A percentile compares a stretch with the other conserved stretches of the same genome.
Conservation (phyloP, 1,284 basidiomycete genomes). For the Fomitopsis betulina region DNA sequence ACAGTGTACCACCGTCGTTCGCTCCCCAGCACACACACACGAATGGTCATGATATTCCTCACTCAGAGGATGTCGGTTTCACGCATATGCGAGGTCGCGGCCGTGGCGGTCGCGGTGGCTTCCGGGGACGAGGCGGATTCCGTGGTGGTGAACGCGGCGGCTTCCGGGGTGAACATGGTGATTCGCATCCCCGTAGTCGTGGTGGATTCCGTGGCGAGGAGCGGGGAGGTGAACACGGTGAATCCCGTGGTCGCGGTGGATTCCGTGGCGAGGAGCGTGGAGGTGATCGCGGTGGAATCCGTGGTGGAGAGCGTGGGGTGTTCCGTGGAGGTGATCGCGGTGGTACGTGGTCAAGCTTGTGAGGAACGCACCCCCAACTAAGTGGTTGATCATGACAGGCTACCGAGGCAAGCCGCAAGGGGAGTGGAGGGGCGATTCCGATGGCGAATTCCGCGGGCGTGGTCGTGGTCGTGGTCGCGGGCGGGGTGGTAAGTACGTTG, state of each 20-base stretch:
- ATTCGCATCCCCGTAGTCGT: no score
- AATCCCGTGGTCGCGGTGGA: slow-evolving; percentile 18
- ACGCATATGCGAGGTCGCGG: slow-evolving; percentile 37
- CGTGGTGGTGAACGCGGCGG: slow-evolving; percentile 33
- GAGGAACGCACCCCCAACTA: neutral
- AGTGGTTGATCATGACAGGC: slow-evolving; percentile 19
- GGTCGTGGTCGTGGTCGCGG: slow-evolving; percentile 37
- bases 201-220: slow-evolving; percentile 29
- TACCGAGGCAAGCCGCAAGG: slow-evolving; percentile 32
- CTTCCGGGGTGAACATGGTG: no score
- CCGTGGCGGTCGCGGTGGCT: slow-evolving; percentile 20
- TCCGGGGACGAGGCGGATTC: slow-evolving; percentile 30
- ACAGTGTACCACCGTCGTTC: slow-evolving; percentile 15
- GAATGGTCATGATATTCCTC: slow-evolving; percentile 20
- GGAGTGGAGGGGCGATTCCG: slow-evolving; percentile 34
- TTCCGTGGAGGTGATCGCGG: slow-evolving; percentile 25
- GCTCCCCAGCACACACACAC: slow-evolving; percentile 10
- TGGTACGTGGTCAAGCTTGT: slow-evolving; percentile 12
- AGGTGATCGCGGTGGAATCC: slow-evolving; percentile 17
- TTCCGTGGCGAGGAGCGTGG: slow-evolving; percentile 30
- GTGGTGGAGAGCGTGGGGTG: slow-evolving; percentile 28
- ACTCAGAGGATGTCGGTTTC: slow-evolving; percentile 55
- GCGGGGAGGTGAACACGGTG: slow-evolving; percentile 30
- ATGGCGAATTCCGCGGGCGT: slow-evolving; percentile 35
- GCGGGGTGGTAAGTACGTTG: slow-evolving; percentile 20